phyloP scores from a whole-genome alignment of 2,329 filamentous ascomycete genomes.

The Sarocladiaceae sp. region DNA sequence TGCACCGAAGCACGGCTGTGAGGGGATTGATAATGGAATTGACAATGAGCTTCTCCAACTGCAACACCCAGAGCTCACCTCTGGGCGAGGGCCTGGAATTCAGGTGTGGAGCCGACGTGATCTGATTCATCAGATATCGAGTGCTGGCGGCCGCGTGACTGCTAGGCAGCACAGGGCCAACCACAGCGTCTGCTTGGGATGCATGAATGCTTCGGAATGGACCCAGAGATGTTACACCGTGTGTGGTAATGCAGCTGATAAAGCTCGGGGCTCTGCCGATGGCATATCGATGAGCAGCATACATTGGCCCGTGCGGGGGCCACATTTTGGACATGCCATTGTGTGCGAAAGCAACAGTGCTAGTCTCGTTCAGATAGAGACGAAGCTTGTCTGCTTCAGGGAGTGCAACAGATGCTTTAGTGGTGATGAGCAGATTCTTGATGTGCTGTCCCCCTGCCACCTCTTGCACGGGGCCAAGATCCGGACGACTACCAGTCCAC shows the following conservation, averaged over 20 bases:
- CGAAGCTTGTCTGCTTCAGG: constrained; percentile 55
- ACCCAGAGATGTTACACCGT: constrained; percentile 48
- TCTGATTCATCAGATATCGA: constrained; percentile 35
- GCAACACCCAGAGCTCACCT: constrained; percentile 50
- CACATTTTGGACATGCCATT: constrained; percentile 76
- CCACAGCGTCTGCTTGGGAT: constrained; percentile 40
- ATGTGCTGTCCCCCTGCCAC: constrained; percentile 42
- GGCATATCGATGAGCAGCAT: constrained; percentile 36
- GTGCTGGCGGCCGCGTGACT: constrained; percentile 14
- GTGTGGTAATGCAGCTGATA: constrained; percentile 60
- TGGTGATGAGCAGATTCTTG: constrained; percentile 70
- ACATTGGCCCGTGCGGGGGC: constrained; percentile 45
- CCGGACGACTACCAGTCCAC: constrained; percentile 40
- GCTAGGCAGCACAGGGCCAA: constrained; percentile 42
- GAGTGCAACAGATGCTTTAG: constrained; percentile 69
- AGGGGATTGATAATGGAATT: constrained; percentile 82
- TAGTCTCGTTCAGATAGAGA: constrained; percentile 56
- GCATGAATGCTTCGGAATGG: constrained; percentile 50
- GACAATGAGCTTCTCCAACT: constrained; percentile 81
- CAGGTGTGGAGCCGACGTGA: constrained; percentile 40
- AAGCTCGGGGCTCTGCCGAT: constrained; percentile 55
- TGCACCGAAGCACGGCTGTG: constrained; percentile 71
- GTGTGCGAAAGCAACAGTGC: constrained; percentile 79
- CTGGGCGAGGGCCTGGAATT: constrained; percentile 33
- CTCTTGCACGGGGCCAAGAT: constrained; percentile 32